phyloP scores from a whole-genome alignment of 805 yeast species.

The Hanseniaspora guilliermondii region DNA sequence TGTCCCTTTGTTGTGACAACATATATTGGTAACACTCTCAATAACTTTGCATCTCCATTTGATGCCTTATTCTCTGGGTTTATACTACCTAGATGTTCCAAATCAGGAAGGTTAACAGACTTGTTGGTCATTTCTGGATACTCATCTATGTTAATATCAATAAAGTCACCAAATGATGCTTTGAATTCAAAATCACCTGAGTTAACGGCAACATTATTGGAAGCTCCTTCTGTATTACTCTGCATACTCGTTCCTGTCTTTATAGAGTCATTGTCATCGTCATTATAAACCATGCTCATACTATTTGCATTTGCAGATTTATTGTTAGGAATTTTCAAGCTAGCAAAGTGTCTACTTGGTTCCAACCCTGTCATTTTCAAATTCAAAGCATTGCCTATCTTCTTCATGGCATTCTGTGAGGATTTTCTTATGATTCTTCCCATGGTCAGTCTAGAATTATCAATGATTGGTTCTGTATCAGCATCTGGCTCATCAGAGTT shows the following conservation, averaged over 20 bases:
- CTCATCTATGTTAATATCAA: constrained; percentile 21
- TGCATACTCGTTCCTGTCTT: constrained; percentile 9
- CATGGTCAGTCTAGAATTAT: constrained; percentile 55
- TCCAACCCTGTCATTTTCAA: constrained; percentile 73
- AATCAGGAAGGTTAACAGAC: constrained; percentile 12
- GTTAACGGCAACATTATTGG: constrained; percentile 14
- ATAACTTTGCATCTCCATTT: constrained; percentile 1
- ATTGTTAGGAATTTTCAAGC: constrained; percentile 51
- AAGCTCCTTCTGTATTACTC: constrained; percentile 3
- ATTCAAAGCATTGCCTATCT: constrained; percentile 80
- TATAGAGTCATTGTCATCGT: constrained; percentile 10
- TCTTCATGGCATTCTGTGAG: constrained; percentile 62
- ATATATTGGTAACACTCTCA: constrained; percentile 34
- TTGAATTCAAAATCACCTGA: constrained; percentile 18
- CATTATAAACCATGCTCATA: background rate
- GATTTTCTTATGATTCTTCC: constrained; percentile 66
- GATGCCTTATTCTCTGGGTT: background rate
- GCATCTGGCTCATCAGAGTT: constrained; percentile 1
- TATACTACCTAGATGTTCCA: background rate
- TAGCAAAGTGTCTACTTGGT: constrained; percentile 86
- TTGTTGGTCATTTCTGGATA: constrained; percentile 24
- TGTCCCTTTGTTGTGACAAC: constrained; percentile 76
- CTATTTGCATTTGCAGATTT: background rate
- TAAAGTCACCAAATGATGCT: constrained; percentile 29
- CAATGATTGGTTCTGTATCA: constrained; percentile 51